Evolutionary conservation across 2,329 filamentous ascomycete species (phyloP), one percentile per base, ranked within the genome.

Genomic region (Botrytis hyacinthi): DNA sequence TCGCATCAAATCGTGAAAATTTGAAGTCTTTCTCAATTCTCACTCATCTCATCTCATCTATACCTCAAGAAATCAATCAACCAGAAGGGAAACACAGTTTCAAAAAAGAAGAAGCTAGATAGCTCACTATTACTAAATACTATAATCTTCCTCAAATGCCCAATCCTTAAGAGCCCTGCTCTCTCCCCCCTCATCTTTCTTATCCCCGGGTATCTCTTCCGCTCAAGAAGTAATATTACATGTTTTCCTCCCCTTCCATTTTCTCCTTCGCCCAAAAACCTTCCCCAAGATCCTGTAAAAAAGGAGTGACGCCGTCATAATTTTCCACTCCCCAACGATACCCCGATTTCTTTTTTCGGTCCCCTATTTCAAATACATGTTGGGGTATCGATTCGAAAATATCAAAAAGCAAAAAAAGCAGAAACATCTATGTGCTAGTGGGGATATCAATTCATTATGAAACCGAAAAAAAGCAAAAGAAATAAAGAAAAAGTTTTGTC

Each of bases 351-450:
- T 57, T 46, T 61, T 42, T 73, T 62, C 66, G 51, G 29, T 57
- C 20, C 60, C 67, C 62, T 32, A 48, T 60, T 40, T 42, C 37
- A 70, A 22, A 60, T 71, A 59, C 66, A 71, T 40, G 26, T 32
- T 57, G 48, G 65, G 35, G 46, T 54, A 68, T 68, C 35, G 46
- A 40, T 57, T 68, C 18, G 65, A 57, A 54, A 54, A 68, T 32
- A 32, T 40, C 46, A 40, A 54, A 37, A 42, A 57, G 29, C 12
- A 9, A 26, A 68, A 48, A 73, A 74, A 71, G 60, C 26, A 59
- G 67, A 71, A 72, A 75, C 73, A 51, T 77, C 76, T 77, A 78
- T 78, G 73, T 78, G 75, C 76, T 77, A 68, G 57, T 74, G 73
- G 76, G 76, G 75, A 76, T 75, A 77, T 76, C 76, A 70, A 75